These are phyloP conservation scores for Pinus taeda DNA, from an alignment of 75 land plant species.

Conservation along the genomic window DNA sequence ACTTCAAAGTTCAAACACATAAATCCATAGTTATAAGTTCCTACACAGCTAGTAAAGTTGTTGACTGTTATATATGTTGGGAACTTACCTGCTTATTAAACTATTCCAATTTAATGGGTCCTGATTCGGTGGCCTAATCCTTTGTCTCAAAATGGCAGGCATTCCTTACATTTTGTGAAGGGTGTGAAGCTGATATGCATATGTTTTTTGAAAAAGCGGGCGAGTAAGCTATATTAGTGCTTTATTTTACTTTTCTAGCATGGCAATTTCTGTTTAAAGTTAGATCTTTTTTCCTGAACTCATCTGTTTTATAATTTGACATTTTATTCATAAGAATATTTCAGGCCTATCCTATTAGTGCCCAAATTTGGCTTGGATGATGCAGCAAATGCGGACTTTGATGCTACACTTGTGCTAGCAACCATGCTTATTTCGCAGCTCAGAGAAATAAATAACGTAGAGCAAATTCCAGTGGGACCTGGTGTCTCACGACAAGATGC, in stretches of 20 bases:
- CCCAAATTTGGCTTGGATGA: constrained; percentile 96
- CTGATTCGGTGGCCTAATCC: constrained; percentile 2
- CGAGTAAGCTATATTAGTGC: constrained; percentile 57
- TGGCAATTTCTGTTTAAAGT: not conserved
- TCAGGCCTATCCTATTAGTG: constrained; percentile 91
- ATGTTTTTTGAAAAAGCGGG: constrained; percentile 95
- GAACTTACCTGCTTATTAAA: constrained; percentile 7
- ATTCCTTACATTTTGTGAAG: constrained; percentile 91
- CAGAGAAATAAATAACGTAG: constrained; percentile 34
- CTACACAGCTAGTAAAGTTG: not conserved
- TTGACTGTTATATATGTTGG: constrained; percentile 5
- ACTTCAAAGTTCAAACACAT: constrained; percentile 1
- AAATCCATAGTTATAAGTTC: not conserved
- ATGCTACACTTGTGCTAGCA: constrained; percentile 91
- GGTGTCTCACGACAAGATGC: constrained; percentile 14
- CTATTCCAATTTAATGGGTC: not conserved
- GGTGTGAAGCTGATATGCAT: constrained; percentile 91
- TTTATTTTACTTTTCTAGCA: not conserved
- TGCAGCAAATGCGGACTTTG: constrained; percentile 72
- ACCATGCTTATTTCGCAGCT: constrained; percentile 91
- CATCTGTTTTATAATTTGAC: not conserved
- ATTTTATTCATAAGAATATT: not conserved
- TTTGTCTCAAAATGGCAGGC: constrained; percentile 52
- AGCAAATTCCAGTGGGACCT: constrained; percentile 28
- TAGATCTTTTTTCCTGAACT: not conserved